Evolutionary conservation across 1,139 yeast species (phyloP), one percentile per base, ranked within the genome.

Genomic region (Taphrina wiesneri): DNA sequence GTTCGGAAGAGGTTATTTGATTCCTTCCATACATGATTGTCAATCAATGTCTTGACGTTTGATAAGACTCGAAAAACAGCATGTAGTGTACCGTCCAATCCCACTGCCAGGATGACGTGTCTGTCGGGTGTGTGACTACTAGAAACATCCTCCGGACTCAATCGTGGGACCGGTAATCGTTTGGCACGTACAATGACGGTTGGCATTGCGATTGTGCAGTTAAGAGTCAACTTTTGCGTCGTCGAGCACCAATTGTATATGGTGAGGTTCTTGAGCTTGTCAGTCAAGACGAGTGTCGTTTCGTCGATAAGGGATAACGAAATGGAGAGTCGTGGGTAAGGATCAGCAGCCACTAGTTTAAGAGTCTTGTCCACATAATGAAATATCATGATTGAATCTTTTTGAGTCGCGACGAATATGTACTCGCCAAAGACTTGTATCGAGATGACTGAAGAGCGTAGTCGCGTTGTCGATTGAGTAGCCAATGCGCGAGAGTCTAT

Each of bases 91-190:
- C 59, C 59, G 25, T 54, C 59, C 17, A 54, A 19, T 7, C 59
- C 59, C 3, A 32, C 59, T 15, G 59, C 59, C 13, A 54, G n/a
- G 39, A 54, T 54, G 49, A 54, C 59, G 34, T 39, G 26, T 2
- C 26, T 21, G 17, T 54, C 59, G 3, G 59, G 47, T 2, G 21
- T 15, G 46, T 39, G 17, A 5, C 23, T 17, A 25, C 19, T 11
- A 15, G 17, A 1, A 2, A 6, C 23, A 26, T 49, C 26, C 19
- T 26, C 34, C 32, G 34, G 6, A 28, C 28, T 23, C 15, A 4
- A 3, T n/a, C 13, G 34, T 1, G 49, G 21, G 6, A 54, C 6
- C 13, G 59, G n/a, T 45, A 52, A 32, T 19, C 19, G 6, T 19
- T 21, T 21, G 19, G 47, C 39, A 13, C 36, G 36, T 6, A 39